Conservation (phyloP, 805 yeast genomes). For the Tetrapisispora taiwanensis region DNA sequence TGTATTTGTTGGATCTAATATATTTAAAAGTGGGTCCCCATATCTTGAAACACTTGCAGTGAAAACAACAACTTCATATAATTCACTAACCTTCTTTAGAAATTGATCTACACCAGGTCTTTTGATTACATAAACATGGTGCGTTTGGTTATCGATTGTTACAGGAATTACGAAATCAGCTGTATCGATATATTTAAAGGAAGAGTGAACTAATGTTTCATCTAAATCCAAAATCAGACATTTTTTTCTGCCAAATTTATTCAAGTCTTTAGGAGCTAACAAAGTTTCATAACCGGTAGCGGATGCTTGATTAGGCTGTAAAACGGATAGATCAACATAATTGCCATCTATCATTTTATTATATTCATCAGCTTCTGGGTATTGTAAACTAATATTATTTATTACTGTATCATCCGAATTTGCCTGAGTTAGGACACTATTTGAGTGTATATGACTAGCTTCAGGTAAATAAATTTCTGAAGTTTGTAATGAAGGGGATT, state of each 20-base stretch:
- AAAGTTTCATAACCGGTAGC: conserved; percentile 59
- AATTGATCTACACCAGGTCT: conserved; percentile 98
- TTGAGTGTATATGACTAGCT: background rate
- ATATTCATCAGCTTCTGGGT: background rate
- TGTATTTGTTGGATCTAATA: conserved; percentile 56
- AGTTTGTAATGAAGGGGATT: background rate
- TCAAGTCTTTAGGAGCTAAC: conserved; percentile 38
- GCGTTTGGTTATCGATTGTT: conserved; percentile 72
- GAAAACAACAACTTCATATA: conserved; percentile 91
- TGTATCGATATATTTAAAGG: conserved; percentile 81
- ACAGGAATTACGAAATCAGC: conserved; percentile 97
- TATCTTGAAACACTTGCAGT: conserved; percentile 93
- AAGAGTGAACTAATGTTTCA: conserved; percentile 92
- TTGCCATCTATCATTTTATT: conserved; percentile 13
- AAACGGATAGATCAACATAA: conserved; percentile 46
- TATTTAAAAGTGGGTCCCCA: conserved; percentile 91
- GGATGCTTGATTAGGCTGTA: conserved; percentile 65
- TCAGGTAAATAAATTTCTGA: background rate
- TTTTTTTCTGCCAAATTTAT: conserved; percentile 50
- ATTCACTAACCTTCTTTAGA: conserved; percentile 66
- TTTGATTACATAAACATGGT: conserved; percentile 91
- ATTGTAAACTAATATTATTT: background rate
- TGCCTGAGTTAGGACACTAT: background rate
- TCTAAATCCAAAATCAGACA: conserved; percentile 88
- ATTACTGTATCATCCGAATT: background rate